Conservation (phyloP, 176 grass and related monocot genomes). For the Rhynchospora breviuscula region DNA sequence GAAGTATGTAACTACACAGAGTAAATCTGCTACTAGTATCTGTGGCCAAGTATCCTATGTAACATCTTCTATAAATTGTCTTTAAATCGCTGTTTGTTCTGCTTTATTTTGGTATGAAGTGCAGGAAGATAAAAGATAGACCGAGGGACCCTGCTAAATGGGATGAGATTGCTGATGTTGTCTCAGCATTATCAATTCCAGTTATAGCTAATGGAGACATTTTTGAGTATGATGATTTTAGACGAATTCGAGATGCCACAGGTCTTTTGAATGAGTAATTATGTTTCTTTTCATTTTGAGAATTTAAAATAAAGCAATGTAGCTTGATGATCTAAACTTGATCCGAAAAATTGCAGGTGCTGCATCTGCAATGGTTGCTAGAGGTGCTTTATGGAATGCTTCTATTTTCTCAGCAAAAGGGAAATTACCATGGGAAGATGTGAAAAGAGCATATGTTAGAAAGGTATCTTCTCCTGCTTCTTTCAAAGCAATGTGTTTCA, state of each 20-base stretch:
- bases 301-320: neutral
- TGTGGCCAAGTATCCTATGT: neutral
- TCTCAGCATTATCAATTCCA: constrained; percentile 79
- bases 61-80: neutral
- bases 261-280: constrained; percentile 37
- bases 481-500: neutral
- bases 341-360: constrained; percentile 48
- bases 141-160: constrained; percentile 91
- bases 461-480: constrained; percentile 45
- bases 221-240: constrained; percentile 95
- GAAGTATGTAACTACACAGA: too few species aligned
- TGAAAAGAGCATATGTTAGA: constrained; percentile 85
- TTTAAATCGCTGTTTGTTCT: constrained; percentile 3
- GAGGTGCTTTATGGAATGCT: constrained; percentile 95
- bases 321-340: neutral
- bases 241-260: constrained; percentile 64
- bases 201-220: constrained; percentile 98
- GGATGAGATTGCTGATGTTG: constrained; percentile 92
- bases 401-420: constrained; percentile 77
- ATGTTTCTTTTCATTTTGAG: neutral
- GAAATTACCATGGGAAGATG: constrained; percentile 70
- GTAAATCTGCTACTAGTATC: neutral
- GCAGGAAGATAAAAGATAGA: constrained; percentile 88
- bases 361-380: constrained; percentile 81
- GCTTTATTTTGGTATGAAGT: constrained; percentile 17